Evolutionary conservation across 306 rosid genomes (phyloP).

Genomic region (Sicyos baderoa): DNA sequence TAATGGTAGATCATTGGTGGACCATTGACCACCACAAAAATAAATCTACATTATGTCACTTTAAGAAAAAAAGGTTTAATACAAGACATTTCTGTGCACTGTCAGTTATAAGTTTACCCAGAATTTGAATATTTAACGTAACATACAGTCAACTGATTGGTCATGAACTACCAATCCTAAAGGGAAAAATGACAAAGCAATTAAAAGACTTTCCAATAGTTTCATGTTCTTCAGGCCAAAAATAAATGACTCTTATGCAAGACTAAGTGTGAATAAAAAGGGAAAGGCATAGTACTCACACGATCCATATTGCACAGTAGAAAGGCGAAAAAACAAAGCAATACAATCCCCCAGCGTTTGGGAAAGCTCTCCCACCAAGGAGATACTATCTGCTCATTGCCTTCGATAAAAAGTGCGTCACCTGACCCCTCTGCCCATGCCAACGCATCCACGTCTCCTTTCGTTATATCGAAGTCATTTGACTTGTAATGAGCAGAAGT

Average conservation of each 20-base stretch:
- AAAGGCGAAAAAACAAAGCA: slow-evolving; percentile 81
- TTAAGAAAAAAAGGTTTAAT: too few species aligned
- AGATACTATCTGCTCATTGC: slow-evolving; percentile 31
- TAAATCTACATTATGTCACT: too few species aligned
- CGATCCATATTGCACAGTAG: slow-evolving; percentile 96
- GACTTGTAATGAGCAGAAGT: slow-evolving; percentile 53
- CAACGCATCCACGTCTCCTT: slow-evolving; percentile 41
- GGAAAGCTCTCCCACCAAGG: slow-evolving; percentile 79
- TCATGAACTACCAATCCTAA: background rate
- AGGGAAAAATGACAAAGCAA: background rate
- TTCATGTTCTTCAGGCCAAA: slow-evolving; percentile 9
- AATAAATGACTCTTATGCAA: background rate
- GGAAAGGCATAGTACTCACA: slow-evolving; percentile 45
- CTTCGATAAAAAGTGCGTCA: slow-evolving; percentile 59
- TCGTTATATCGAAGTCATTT: slow-evolving; percentile 50
- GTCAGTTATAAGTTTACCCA: too few species aligned
- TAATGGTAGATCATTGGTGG: too few species aligned
- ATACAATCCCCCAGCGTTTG: slow-evolving; percentile 87
- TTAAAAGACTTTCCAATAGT: background rate
- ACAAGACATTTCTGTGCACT: too few species aligned
- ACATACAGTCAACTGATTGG: background rate
- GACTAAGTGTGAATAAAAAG: background rate
- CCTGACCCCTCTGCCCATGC: slow-evolving; percentile 48
- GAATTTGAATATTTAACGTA: too few species aligned
- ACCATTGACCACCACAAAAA: too few species aligned